These are phyloP conservation scores for Nothophoma quercina DNA, from an alignment of 2,329 filamentous ascomycete genomes.

Conservation along the genomic window DNA sequence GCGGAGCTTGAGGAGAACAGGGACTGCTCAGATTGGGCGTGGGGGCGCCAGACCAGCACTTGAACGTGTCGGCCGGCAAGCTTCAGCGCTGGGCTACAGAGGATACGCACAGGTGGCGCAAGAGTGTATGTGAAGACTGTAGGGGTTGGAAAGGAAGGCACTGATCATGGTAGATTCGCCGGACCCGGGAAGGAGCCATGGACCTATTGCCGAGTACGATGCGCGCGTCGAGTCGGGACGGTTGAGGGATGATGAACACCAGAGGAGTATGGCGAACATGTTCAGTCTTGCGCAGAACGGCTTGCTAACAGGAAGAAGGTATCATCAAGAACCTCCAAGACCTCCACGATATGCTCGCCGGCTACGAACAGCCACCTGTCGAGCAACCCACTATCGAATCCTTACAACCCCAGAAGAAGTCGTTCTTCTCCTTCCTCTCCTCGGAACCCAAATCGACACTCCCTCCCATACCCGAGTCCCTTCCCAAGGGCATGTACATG, in stretches of 20 bases:
- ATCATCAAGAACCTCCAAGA: constrained; percentile 91
- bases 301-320: constrained; percentile 56
- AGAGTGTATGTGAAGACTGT: constrained; percentile 25
- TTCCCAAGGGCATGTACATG: constrained; percentile 91
- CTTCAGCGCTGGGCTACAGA: constrained; percentile 26
- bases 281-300: not conserved
- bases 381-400: constrained; percentile 79
- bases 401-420: constrained; percentile 61
- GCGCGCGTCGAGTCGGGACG: constrained; percentile 75
- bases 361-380: constrained; percentile 77
- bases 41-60: constrained; percentile 9
- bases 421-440: constrained; percentile 70
- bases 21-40: constrained; percentile 10
- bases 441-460: constrained; percentile 49
- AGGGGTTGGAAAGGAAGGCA: not conserved
- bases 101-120: constrained; percentile 40
- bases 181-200: constrained; percentile 47
- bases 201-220: constrained; percentile 90
- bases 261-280: constrained; percentile 78
- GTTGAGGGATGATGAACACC: constrained; percentile 87
- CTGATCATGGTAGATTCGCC: constrained; percentile 26
- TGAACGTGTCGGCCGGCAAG: constrained; percentile 15
- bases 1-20: constrained; percentile 20
- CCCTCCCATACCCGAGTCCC: constrained; percentile 69
- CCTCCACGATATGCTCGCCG: constrained; percentile 80